Evolutionary conservation across 352 stramenopile species (phyloP), one percentile per base, ranked within the genome.

Genomic region (Globisporangium canariense): DNA sequence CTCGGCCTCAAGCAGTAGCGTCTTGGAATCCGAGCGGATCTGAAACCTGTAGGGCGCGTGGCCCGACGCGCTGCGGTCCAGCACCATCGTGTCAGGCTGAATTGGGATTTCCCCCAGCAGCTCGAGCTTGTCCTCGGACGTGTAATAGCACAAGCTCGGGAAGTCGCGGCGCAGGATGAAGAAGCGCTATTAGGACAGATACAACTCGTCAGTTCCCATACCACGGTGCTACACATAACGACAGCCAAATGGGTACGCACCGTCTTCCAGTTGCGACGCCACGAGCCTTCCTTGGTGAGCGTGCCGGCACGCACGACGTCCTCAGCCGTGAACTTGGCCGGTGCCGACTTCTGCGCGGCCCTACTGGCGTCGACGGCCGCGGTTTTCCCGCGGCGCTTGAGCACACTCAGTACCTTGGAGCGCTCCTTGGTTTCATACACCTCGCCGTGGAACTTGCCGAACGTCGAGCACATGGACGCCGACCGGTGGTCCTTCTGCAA

Each of bases 191-290:
- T 56, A 4, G 7, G 1, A 5, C 58, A 36, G 1, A 46, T 9
- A 41, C 9, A 40, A 45, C 38, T 41, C 14, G 14, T 38, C 34
- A 51, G 34, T 49, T 40, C 47, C 36, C 18, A 10, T 4, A 4
- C 9, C 14, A 28, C 13, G 16, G 14, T 34, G 18, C 8, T 25
- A 18, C 8, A 20, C 16, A 11, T 2, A 55, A 13, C 3, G 1
- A 60, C 4, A 45, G 43, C 10, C 20, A n/a, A 4, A 47, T 32
- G 10, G 4, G 3, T 7, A 65, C 68, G 36, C 67, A 87, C 78
- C 62, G 72, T 83, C 68, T 94, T 94, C 86, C 86, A 94, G 71
- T 94, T 94, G 65, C 85, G 84, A 5, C 86, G 76, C 86, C 86
- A 94, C 16, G 84, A 93, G 16, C 86, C 86, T 58, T 92, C 82